A percentile compares a stretch with the other conserved stretches of the same genome.
phyloP scores from a whole-genome alignment of 257 asterid species.

The Scutellaria barbata region DNA sequence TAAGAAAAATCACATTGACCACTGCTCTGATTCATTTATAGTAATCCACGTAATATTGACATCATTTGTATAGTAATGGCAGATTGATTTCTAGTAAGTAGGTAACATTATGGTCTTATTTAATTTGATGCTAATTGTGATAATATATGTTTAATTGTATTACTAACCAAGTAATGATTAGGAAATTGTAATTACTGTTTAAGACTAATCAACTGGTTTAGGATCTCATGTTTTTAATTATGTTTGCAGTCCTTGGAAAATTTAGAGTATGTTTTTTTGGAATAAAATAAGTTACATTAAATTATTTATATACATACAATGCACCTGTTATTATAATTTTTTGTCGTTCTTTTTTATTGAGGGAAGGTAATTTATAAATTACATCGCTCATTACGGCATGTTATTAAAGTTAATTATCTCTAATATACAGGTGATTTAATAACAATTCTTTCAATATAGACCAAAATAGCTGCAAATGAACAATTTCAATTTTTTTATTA shows the following conservation, averaged over 20 bases:
- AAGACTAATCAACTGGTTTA: not conserved
- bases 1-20: too few relatives aligned
- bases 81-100: not conserved
- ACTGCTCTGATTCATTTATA: too few relatives aligned
- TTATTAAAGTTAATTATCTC: too few relatives aligned
- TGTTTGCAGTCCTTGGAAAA: not conserved
- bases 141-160: not conserved
- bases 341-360: not conserved
- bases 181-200: not conserved
- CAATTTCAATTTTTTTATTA: too few relatives aligned
- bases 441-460: too few relatives aligned
- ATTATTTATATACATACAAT: not conserved
- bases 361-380: not conserved
- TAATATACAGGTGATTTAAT: too few relatives aligned
- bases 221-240: not conserved
- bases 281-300: not conserved
- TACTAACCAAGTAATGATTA: conserved; percentile 15
- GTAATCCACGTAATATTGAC: too few relatives aligned
- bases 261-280: not conserved
- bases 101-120: not conserved
- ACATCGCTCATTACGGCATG: too few relatives aligned
- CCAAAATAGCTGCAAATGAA: too few relatives aligned
- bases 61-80: too few relatives aligned
- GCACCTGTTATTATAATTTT: too few relatives aligned
- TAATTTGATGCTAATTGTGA: conserved; percentile 8